A percentile compares a stretch with the other conserved stretches of the same genome.
Conservation (phyloP, 148 eudicot genomes). For the Rhododendron ferrugineum region DNA sequence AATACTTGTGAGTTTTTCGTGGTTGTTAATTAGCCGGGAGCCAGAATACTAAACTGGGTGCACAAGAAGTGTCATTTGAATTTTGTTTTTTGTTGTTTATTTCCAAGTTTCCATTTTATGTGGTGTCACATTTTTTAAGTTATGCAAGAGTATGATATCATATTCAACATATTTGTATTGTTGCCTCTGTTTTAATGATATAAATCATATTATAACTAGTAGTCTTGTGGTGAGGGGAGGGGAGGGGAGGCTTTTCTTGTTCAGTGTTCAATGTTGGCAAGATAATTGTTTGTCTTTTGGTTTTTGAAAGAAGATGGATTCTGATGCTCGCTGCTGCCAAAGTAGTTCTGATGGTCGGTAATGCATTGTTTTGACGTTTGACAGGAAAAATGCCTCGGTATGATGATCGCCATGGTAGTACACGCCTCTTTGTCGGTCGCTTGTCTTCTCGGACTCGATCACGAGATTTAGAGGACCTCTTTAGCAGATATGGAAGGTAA, state of each 20-base stretch:
- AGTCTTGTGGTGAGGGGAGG: background rate
- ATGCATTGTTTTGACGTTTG: background rate
- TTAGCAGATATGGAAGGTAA: constrained; percentile 75
- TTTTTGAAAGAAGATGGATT: background rate
- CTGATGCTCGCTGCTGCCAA: background rate
- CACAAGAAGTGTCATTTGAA: background rate
- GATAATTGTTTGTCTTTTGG: background rate
- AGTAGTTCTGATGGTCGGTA: background rate
- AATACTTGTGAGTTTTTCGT: background rate
- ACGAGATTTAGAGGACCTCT: constrained; percentile 61
- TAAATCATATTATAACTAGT: background rate
- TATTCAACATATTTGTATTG: background rate
- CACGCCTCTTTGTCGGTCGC: constrained; percentile 71
- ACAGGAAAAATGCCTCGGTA: constrained; percentile 65
- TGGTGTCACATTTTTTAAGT: background rate
- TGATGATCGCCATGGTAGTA: constrained; percentile 44
- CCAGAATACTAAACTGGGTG: background rate
- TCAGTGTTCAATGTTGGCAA: background rate
- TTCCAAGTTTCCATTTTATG: background rate
- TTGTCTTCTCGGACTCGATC: constrained; percentile 59
- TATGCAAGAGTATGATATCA: background rate
- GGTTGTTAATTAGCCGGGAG: background rate
- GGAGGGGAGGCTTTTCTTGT: background rate
- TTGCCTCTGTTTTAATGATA: background rate
- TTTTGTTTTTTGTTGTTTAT: background rate